Conservation (phyloP, 225 moss, liverwort and hornwort genomes). For the Marchantia polymorpha region DNA sequence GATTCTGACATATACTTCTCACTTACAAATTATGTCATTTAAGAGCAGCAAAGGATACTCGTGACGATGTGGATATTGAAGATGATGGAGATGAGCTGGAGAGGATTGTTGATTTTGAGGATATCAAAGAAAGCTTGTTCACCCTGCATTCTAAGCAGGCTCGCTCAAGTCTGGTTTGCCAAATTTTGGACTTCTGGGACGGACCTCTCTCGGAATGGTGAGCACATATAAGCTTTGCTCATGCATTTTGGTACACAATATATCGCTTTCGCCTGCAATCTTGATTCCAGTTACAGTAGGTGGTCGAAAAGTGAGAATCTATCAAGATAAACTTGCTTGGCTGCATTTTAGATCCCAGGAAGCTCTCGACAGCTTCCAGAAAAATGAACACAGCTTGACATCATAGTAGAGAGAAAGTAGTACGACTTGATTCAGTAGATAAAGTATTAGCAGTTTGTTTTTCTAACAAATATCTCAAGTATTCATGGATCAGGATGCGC, state of each 20-base stretch:
- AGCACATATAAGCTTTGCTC: neutral
- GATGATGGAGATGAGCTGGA: constrained; percentile 73
- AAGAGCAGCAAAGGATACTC: constrained; percentile 29
- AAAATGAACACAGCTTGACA: too few species aligned
- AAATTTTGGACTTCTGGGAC: constrained; percentile 75
- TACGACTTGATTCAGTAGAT: too few species aligned
- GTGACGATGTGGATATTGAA: constrained; percentile 10
- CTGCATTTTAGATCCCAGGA: too few species aligned
- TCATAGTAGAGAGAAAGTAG: too few species aligned
- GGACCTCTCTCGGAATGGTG: constrained; percentile 74
- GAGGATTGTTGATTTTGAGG: constrained; percentile 78
- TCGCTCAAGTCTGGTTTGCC: constrained; percentile 51
- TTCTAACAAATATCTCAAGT: too few species aligned
- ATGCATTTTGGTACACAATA: too few species aligned
- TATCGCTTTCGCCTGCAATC: too few species aligned
- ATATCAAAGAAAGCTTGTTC: constrained; percentile 66
- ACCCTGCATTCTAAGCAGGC: constrained; percentile 62
- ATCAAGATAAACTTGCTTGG: too few species aligned
- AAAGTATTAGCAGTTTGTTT: too few species aligned
- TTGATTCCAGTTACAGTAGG: too few species aligned
- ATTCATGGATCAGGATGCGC: neutral
- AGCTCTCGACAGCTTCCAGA: too few species aligned
- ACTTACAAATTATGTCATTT: constrained; percentile 23
- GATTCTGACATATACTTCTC: constrained; percentile 8
- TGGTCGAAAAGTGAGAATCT: too few species aligned